These are phyloP conservation scores for Stentor roeselii DNA, from an alignment of 73 alveolate genomes.

Conservation along the genomic window DNA sequence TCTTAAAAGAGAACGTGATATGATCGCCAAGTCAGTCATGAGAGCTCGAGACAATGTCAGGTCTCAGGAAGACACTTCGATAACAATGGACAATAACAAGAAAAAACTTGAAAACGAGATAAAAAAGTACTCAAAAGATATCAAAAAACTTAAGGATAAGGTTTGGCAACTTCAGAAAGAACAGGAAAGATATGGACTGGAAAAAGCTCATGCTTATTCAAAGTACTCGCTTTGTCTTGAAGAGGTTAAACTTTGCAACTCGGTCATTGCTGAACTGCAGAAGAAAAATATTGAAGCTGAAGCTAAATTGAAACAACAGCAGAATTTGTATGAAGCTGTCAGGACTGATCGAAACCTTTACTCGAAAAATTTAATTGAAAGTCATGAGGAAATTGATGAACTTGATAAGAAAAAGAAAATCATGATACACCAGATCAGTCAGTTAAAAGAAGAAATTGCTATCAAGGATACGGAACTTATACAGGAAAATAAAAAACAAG, in stretches of 20 bases:
- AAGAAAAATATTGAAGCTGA: constrained; percentile 91
- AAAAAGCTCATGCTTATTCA: constrained; percentile 86
- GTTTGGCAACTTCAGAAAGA: constrained; percentile 59
- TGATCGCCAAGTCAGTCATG: constrained; percentile 56
- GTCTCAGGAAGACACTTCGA: constrained; percentile 50
- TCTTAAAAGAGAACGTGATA: constrained; percentile 72
- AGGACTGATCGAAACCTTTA: constrained; percentile 97
- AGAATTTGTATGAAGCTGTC: constrained; percentile 98
- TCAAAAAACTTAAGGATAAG: constrained; percentile 51
- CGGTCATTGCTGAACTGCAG: constrained; percentile 86
- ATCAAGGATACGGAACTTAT: constrained; percentile 78
- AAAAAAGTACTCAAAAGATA: constrained; percentile 48
- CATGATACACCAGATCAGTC: constrained; percentile 73
- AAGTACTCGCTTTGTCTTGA: constrained; percentile 77
- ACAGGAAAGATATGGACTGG: constrained; percentile 84
- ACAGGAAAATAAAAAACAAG: constrained; percentile 66
- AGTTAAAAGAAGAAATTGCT: constrained; percentile 88
- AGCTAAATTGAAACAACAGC: constrained; percentile 90
- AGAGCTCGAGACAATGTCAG: constrained; percentile 64
- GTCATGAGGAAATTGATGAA: constrained; percentile 89
- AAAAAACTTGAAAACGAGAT: constrained; percentile 51
- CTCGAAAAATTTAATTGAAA: constrained; percentile 95
- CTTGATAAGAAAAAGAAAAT: constrained; percentile 81
- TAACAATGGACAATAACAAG: constrained; percentile 48
- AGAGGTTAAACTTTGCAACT: constrained; percentile 84